Conservation (phyloP, 225 moss, liverwort and hornwort genomes). For the Polytrichum formosum region DNA sequence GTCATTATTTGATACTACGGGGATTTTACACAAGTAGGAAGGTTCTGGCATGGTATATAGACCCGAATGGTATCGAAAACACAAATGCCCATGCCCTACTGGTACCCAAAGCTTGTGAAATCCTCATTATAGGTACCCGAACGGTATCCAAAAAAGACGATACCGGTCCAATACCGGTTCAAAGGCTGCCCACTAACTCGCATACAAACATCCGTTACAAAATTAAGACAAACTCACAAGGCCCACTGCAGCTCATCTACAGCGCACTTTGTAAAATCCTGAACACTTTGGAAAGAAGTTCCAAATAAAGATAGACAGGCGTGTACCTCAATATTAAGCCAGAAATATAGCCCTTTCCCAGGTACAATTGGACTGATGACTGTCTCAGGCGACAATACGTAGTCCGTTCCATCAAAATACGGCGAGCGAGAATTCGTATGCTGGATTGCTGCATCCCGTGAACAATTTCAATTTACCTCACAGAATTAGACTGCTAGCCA, state of each 20-base stretch:
- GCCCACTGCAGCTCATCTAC: neutral
- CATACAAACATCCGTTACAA: too few relatives aligned
- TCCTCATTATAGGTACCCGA: too few relatives aligned
- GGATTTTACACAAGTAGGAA: too few relatives aligned
- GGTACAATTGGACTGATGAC: accelerated
- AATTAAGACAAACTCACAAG: neutral
- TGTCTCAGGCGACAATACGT: conserved; percentile 25
- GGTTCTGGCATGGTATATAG: too few relatives aligned
- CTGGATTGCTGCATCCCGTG: conserved; percentile 66
- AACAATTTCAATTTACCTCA: neutral
- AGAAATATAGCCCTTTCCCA: neutral
- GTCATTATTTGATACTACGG: too few relatives aligned
- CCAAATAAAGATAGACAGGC: neutral
- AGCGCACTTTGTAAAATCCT: neutral
- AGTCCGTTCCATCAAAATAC: conserved; percentile 13
- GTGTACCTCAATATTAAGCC: conserved; percentile 80
- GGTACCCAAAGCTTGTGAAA: too few relatives aligned
- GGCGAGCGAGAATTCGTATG: conserved; percentile 17
- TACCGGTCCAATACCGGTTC: too few relatives aligned
- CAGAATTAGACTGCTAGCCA: neutral
- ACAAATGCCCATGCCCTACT: too few relatives aligned
- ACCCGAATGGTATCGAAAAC: too few relatives aligned
- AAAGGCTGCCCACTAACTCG: too few relatives aligned
- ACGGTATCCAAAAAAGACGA: too few relatives aligned
- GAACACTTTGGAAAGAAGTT: neutral